phyloP scores from a whole-genome alignment of 1,139 yeast species.

The Yamadazyma mexicana region DNA sequence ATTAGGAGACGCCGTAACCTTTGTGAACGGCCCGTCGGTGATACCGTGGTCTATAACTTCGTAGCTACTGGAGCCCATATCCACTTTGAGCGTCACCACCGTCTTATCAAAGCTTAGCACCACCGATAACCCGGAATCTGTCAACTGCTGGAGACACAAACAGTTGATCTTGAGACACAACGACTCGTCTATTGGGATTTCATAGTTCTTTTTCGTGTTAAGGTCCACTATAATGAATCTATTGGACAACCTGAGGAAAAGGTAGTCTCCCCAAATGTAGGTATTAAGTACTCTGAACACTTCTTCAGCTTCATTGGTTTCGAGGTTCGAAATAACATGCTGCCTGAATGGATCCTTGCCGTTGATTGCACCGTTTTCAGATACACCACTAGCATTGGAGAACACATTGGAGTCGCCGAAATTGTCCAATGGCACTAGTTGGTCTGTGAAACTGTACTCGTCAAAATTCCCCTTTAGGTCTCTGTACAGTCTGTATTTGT shows the following conservation, averaged over 20 bases:
- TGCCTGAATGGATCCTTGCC: conserved; percentile 2
- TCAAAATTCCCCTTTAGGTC: conserved; percentile 70
- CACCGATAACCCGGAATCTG: conserved; percentile 19
- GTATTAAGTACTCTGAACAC: conserved; percentile 25
- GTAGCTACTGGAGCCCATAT: conserved; percentile 22
- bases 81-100: conserved; percentile 28
- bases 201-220: conserved; percentile 23
- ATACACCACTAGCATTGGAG: not conserved
- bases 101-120: conserved; percentile 32
- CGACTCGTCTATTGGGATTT: conserved; percentile 24
- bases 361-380: not conserved
- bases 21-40: conserved; percentile 60
- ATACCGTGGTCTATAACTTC: conserved; percentile 36
- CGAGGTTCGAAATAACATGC: conserved; percentile 32
- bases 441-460: conserved; percentile 43
- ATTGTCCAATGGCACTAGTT: conserved; percentile 33
- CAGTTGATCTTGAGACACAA: conserved; percentile 19
- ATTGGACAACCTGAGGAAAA: conserved; percentile 32
- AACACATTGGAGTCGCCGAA: conserved; percentile 28
- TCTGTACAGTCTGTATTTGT: conserved; percentile 61
- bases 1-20: conserved; percentile 58
- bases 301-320: conserved; percentile 32
- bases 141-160: conserved; percentile 9
- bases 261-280: conserved; percentile 25
- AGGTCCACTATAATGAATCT: conserved; percentile 31